A percentile compares a stretch with the other conserved stretches of the same genome.
Conservation (phyloP, 2,329 filamentous ascomycete genomes). For the Talaromyces amestolkiae region DNA sequence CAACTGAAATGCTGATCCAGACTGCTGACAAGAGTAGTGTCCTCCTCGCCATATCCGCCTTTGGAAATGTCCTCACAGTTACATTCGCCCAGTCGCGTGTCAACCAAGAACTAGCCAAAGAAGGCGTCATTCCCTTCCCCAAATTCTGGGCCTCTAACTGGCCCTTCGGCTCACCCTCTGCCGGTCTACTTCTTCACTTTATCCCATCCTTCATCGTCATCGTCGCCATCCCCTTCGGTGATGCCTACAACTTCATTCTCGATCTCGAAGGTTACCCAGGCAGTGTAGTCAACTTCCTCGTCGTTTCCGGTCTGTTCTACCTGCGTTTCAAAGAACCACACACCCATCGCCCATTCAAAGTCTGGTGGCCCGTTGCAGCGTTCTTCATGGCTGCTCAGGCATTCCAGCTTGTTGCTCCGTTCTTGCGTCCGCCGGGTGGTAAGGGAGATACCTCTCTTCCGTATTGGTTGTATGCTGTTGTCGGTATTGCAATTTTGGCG, state of each 20-base stretch:
- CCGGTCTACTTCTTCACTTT: constrained; percentile 58
- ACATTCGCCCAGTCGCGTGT: constrained; percentile 24
- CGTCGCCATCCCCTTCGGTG: constrained; percentile 60
- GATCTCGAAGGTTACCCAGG: constrained; percentile 27
- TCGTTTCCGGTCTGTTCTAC: constrained; percentile 53
- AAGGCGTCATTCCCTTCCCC: constrained; percentile 62
- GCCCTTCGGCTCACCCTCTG: constrained; percentile 59
- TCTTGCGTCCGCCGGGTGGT: constrained; percentile 45
- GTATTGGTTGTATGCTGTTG: constrained; percentile 50
- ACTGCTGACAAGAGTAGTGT: not conserved
- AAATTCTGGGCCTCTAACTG: constrained; percentile 64
- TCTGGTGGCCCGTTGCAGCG: constrained; percentile 18
- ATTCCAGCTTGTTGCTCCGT: constrained; percentile 61
- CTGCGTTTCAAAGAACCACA: constrained; percentile 34
- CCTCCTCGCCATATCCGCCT: constrained; percentile 13
- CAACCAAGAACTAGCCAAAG: constrained; percentile 59
- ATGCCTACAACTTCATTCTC: constrained; percentile 59
- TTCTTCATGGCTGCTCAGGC: constrained; percentile 62
- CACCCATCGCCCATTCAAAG: constrained; percentile 15
- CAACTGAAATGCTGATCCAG: not conserved
- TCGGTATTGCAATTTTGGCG: constrained; percentile 47
- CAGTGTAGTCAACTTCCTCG: constrained; percentile 26
- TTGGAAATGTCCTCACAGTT: constrained; percentile 21
- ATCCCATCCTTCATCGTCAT: constrained; percentile 61
- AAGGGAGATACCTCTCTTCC: constrained; percentile 49